Base-by-base conservation (phyloP, 352 stramenopile species). In the Pythium phragmitis region DNA sequence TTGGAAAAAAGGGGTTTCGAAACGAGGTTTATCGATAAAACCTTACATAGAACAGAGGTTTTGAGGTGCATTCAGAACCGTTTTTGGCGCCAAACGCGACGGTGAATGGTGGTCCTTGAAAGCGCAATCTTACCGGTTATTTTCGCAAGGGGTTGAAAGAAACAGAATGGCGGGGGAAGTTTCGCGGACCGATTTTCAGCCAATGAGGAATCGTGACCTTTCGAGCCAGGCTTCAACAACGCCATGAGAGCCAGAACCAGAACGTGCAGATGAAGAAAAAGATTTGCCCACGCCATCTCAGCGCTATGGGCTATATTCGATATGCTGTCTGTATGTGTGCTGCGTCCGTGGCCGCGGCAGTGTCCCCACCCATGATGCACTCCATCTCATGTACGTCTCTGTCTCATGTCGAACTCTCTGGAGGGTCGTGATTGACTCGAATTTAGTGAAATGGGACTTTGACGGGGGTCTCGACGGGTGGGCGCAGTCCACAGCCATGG, bases 381-480 rank as follows among this genome's bases (percentile, higher is more conserved):
- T 77, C 75, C 12, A 60, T 82, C 16, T 55, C 75, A 13, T 43
- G 72, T 80, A 70, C 33, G 72, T 60, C 21, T 16, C 21, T 50
- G 3, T 46, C 11, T 28, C 4, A 48, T 51, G 33, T 50, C 19
- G 12, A 13, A 2, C 9, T 21, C 7, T 16, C 11, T 54, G 19
- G 6, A 52, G 19, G 21, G 14, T n/a, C 26, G 21, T 49, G 7
- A 17, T 4, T 52, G 46, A 28, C 26, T 3, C 62, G 6, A 12
- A 4, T 26, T 26, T 33, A 91, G 80, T 87, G 45, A 68, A 69
- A 50, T 88, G 82, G 82, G 69, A 77, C 57, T 91, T 89, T 61
- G 67, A 80, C 43, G 78, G 86, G 48, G 80, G 80, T 36, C 68
- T 69, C 49, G 79, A 83, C 34, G 79, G 78, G 4, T 91, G 82